Percentiles rank a stretch among this genome's conserved stretches.
These are phyloP conservation scores for Geosmithia putterillii DNA, from an alignment of 2,329 filamentous ascomycete species.

Conservation along the genomic window DNA sequence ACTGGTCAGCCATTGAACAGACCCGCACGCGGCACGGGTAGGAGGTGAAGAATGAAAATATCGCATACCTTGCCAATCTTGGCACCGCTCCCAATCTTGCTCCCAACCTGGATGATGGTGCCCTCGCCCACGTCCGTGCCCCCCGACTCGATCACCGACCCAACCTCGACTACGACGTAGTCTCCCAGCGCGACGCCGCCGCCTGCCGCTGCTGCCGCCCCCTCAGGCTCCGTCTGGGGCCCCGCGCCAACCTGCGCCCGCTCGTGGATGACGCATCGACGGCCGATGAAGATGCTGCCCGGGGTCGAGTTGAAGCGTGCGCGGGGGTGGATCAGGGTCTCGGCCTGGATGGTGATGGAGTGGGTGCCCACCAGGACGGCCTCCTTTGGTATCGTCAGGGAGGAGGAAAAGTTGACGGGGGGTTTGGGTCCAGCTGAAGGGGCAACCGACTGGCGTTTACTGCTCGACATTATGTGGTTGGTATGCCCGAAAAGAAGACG, in stretches of 20 bases:
- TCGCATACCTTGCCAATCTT: constrained; percentile 46
- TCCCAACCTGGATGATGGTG: constrained; percentile 45
- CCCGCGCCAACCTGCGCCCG: constrained; percentile 40
- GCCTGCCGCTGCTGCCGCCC: constrained; percentile 7
- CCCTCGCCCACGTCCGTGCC: constrained; percentile 51
- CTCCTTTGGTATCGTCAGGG: constrained; percentile 49
- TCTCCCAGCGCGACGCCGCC: constrained; percentile 46
- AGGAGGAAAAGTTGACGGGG: constrained; percentile 48
- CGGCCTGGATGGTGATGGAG: constrained; percentile 64
- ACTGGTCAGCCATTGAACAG: not conserved
- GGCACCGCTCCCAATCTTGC: constrained; percentile 46
- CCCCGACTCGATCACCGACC: constrained; percentile 47
- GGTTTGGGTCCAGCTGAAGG: constrained; percentile 45
- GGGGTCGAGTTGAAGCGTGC: constrained; percentile 65
- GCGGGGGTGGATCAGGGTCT: constrained; percentile 78
- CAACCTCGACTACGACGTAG: constrained; percentile 50
- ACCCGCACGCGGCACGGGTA: not conserved
- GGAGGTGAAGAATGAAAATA: not conserved
- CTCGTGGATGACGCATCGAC: constrained; percentile 74
- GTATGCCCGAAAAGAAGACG: not conserved
- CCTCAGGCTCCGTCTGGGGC: constrained; percentile 9
- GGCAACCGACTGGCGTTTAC: constrained; percentile 44
- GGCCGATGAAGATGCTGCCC: constrained; percentile 69
- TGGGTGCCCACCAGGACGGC: constrained; percentile 58
- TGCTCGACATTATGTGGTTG: constrained; percentile 13